Conservation (phyloP, 164 flowering plant genomes). For the Vitis amurensis region DNA sequence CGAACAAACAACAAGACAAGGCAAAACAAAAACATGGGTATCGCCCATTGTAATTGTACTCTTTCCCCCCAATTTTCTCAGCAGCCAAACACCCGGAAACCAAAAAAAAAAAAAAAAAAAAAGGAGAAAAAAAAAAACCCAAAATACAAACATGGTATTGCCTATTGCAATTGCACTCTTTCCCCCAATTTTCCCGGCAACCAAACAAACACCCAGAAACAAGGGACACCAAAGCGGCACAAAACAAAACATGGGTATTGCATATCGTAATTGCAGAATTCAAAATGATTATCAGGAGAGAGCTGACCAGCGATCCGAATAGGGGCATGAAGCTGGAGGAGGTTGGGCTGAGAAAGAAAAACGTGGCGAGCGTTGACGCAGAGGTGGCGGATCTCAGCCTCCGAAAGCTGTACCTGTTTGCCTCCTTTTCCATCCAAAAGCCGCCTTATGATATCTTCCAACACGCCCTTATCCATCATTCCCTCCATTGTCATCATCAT, state of each 20-base stretch:
- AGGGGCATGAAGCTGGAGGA: constrained; percentile 67
- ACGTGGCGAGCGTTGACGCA: constrained; percentile 81
- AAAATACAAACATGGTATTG: no score
- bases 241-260: background rate
- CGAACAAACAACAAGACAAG: background rate
- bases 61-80: no score
- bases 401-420: constrained; percentile 80
- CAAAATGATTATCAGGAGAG: constrained; percentile 5
- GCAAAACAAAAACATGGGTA: no score
- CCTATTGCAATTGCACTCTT: no score
- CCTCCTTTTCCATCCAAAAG: constrained; percentile 77
- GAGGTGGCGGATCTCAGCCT: constrained; percentile 81
- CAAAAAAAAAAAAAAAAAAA: no score
- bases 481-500: constrained; percentile 87
- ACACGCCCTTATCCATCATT: constrained; percentile 65
- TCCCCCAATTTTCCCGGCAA: no score
- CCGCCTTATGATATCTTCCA: constrained; percentile 81
- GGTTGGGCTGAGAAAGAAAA: constrained; percentile 73
- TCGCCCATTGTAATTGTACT: no score
- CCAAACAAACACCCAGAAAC: no score
- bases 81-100: no score
- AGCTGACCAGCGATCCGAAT: constrained; percentile 67
- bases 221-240: no score
- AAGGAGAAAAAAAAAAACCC: no score
- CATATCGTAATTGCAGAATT: background rate